phyloP scores from a whole-genome alignment of 768 basidiomycete genomes.

The Albatrellus ellisii region DNA sequence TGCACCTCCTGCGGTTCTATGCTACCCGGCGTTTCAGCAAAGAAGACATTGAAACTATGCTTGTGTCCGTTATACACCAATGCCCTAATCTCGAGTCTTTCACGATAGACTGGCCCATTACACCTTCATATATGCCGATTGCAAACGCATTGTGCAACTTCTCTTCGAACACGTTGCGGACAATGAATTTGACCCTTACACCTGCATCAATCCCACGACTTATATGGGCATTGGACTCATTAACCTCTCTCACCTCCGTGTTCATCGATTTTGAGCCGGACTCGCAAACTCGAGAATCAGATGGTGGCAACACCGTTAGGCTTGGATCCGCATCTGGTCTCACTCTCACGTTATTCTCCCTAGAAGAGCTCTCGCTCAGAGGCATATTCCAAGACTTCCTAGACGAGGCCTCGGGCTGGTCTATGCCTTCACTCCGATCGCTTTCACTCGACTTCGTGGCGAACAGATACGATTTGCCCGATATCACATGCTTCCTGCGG shows the following conservation, averaged over 20 bases:
- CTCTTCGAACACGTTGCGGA: slow-evolving; percentile 38
- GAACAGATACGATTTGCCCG: slow-evolving; percentile 37
- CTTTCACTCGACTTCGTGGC: slow-evolving; percentile 43
- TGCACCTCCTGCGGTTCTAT: slow-evolving; percentile 51
- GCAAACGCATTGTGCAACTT: slow-evolving; percentile 46
- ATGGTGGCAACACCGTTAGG: slow-evolving; percentile 28
- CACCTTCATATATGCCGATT: slow-evolving; percentile 44
- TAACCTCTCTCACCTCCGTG: slow-evolving; percentile 41
- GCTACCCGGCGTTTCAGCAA: slow-evolving; percentile 27
- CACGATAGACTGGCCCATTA: slow-evolving; percentile 53
- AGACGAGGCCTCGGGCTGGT: slow-evolving; percentile 59
- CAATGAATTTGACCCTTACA: slow-evolving; percentile 48
- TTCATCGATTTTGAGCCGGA: slow-evolving; percentile 35
- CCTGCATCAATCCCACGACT: slow-evolving; percentile 44
- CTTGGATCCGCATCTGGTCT: slow-evolving; percentile 52
- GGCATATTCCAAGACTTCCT: slow-evolving; percentile 53
- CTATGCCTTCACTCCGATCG: slow-evolving; percentile 42
- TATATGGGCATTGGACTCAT: slow-evolving; percentile 57
- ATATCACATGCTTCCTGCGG: slow-evolving; percentile 43
- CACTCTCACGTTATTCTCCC: slow-evolving; percentile 34
- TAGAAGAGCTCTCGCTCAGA: slow-evolving; percentile 50
- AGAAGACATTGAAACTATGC: slow-evolving; percentile 36
- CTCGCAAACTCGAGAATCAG: background rate
- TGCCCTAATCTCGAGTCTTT: slow-evolving; percentile 69
- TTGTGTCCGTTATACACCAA: slow-evolving; percentile 45